These are phyloP conservation scores for Amauroascus verrucosus DNA, from an alignment of 2,329 filamentous ascomycete species.

Conservation along the genomic window DNA sequence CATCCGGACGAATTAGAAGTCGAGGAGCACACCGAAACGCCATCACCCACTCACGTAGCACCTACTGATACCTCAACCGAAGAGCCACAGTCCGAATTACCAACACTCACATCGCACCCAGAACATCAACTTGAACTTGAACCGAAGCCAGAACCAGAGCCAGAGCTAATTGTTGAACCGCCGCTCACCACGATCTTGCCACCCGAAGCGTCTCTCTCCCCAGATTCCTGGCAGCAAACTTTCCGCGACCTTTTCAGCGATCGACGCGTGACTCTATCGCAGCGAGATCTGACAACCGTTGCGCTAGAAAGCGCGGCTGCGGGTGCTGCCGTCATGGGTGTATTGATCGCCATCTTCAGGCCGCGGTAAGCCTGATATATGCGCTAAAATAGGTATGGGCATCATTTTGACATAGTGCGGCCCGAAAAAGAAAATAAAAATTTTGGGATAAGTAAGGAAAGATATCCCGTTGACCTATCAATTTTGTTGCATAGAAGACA, in stretches of 20 bases:
- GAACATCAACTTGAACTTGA: neutral
- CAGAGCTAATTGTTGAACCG: constrained; percentile 14
- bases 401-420: too few relatives aligned
- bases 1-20: neutral
- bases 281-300: constrained; percentile 60
- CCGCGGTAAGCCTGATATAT: constrained; percentile 28
- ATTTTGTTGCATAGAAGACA: neutral
- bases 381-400: too few relatives aligned
- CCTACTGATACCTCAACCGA: neutral
- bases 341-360: constrained; percentile 43
- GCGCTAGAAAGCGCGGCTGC: constrained; percentile 56
- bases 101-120: constrained; percentile 4
- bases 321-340: constrained; percentile 52
- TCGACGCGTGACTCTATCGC: constrained; percentile 51
- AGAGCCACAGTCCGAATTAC: constrained; percentile 6
- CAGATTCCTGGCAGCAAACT: constrained; percentile 41
- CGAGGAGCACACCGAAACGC: constrained; percentile 2
- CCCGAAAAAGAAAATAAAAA: too few relatives aligned
- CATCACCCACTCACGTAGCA: neutral
- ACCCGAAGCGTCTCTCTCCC: constrained; percentile 22
- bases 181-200: constrained; percentile 21
- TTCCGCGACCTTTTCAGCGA: constrained; percentile 56
- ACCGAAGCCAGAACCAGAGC: neutral
- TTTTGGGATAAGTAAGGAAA: neutral
- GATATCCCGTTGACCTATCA: neutral